phyloP scores from a whole-genome alignment of 2,329 filamentous ascomycete species.

The Juglanconis sp. region DNA sequence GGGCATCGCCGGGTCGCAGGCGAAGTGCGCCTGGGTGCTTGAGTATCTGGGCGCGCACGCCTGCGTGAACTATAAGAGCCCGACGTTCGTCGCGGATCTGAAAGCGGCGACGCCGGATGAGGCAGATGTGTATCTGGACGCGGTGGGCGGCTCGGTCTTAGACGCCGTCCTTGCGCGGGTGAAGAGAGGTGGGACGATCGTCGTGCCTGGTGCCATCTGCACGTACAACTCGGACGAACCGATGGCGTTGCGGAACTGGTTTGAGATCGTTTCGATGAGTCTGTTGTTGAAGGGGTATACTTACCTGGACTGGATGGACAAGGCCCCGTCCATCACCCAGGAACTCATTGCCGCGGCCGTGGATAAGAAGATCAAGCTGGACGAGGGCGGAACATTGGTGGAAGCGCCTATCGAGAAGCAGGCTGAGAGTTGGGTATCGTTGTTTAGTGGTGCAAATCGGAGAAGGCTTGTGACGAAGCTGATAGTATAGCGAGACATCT shows the following conservation, averaged over 20 bases:
- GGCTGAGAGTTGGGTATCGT: slow-evolving; percentile 26
- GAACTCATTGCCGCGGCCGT: slow-evolving; percentile 25
- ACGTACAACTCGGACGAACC: slow-evolving; percentile 35
- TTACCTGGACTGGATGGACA: slow-evolving; percentile 35
- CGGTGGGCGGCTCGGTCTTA: slow-evolving; percentile 46
- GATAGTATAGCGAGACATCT: not conserved
- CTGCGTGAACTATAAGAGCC: slow-evolving; percentile 52
- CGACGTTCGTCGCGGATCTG: slow-evolving; percentile 44
- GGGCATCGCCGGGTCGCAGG: slow-evolving; percentile 49
- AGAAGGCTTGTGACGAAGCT: slow-evolving; percentile 28
- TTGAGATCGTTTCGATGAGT: slow-evolving; percentile 38
- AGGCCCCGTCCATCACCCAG: slow-evolving; percentile 22
- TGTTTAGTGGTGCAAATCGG: slow-evolving; percentile 26
- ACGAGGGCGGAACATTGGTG: slow-evolving; percentile 25
- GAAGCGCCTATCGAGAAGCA: slow-evolving; percentile 27
- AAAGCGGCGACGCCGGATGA: slow-evolving; percentile 43
- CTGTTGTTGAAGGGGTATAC: slow-evolving; percentile 42
- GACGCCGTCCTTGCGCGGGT: slow-evolving; percentile 42
- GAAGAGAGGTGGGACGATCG: slow-evolving; percentile 37
- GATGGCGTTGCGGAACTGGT: slow-evolving; percentile 38
- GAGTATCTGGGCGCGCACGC: slow-evolving; percentile 48
- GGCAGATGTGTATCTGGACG: slow-evolving; percentile 51
- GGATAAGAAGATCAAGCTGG: slow-evolving; percentile 24
- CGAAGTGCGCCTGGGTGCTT: slow-evolving; percentile 48
- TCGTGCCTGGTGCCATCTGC: slow-evolving; percentile 40